phyloP scores from a whole-genome alignment of 768 basidiomycete genomes.

The Megacollybia marginata region DNA sequence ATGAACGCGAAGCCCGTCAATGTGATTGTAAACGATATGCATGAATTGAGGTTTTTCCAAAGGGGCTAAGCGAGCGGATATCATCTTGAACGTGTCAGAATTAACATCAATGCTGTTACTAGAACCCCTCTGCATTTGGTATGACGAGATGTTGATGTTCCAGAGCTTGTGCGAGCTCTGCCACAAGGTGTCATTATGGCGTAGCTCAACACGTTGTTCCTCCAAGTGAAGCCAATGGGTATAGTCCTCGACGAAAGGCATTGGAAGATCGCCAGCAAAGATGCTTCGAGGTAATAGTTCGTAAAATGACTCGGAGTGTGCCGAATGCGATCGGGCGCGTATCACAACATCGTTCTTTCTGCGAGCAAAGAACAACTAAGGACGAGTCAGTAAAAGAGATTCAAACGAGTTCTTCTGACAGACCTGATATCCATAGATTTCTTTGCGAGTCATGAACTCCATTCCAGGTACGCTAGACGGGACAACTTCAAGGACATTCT shows the following conservation, averaged over 20 bases:
- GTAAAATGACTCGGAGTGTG: constrained; percentile 5
- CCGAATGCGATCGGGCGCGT: constrained; percentile 14
- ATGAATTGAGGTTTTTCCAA: constrained; percentile 13
- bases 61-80: constrained; percentile 11
- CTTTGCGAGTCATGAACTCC: constrained; percentile 18
- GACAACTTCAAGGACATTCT: constrained; percentile 23
- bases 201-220: constrained; percentile 19
- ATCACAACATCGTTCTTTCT: constrained; percentile 17
- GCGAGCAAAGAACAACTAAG: constrained; percentile 24
- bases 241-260: constrained; percentile 18
- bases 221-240: constrained; percentile 27
- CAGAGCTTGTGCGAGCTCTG: constrained; percentile 18
- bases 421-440: constrained; percentile 14
- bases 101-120: constrained; percentile 18
- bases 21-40: constrained; percentile 4
- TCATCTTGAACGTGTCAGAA: constrained; percentile 14
- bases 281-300: constrained; percentile 25
- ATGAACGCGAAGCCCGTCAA: constrained; percentile 15
- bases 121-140: constrained; percentile 7
- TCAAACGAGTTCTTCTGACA: neutral
- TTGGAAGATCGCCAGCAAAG: constrained; percentile 22
- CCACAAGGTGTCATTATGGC: constrained; percentile 23
- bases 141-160: constrained; percentile 15
- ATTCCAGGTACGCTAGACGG: constrained; percentile 23
- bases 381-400: neutral